Evolutionary conservation across 768 basidiomycete species (phyloP).

Genomic region (Dioszegia hungarica): DNA sequence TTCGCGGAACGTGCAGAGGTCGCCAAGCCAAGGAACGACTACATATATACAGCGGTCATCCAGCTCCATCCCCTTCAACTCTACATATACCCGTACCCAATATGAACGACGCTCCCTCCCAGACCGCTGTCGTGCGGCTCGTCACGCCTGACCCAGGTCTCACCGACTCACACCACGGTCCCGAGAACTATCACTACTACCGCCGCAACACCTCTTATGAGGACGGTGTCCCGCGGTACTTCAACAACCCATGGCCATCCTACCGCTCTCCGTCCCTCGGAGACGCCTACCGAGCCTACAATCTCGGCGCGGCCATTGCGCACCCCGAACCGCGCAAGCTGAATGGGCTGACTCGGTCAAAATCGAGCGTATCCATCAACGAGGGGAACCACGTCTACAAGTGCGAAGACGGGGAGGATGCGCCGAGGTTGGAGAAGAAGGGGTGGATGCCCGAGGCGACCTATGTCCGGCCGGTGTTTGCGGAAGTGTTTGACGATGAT

Average conservation of each 20-base stretch:
- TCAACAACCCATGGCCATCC: constrained; percentile 47
- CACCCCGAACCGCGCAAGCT: constrained; percentile 8
- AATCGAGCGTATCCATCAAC: neutral
- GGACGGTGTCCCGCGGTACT: constrained; percentile 19
- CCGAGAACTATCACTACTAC: constrained; percentile 2
- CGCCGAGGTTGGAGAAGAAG: neutral
- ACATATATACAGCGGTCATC: too few relatives aligned
- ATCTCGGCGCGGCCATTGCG: constrained; percentile 41
- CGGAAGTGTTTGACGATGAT: constrained; percentile 21
- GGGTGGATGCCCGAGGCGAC: constrained; percentile 10
- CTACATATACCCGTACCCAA: neutral
- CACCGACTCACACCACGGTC: constrained; percentile 6
- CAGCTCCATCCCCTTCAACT: too few relatives aligned
- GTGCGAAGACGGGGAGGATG: constrained; percentile 11
- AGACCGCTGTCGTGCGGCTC: neutral
- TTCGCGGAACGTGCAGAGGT: too few relatives aligned
- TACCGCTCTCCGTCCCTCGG: constrained; percentile 27
- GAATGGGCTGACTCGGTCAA: constrained; percentile 2
- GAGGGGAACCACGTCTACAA: neutral
- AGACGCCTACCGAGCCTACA: constrained; percentile 39
- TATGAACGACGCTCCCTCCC: neutral
- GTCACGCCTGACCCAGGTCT: neutral
- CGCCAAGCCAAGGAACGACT: neutral
- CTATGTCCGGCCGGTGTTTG: constrained; percentile 27
- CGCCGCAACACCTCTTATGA: constrained; percentile 4